Conservation (phyloP, 2,329 filamentous ascomycete species). For the Biscogniauxia marginata region DNA sequence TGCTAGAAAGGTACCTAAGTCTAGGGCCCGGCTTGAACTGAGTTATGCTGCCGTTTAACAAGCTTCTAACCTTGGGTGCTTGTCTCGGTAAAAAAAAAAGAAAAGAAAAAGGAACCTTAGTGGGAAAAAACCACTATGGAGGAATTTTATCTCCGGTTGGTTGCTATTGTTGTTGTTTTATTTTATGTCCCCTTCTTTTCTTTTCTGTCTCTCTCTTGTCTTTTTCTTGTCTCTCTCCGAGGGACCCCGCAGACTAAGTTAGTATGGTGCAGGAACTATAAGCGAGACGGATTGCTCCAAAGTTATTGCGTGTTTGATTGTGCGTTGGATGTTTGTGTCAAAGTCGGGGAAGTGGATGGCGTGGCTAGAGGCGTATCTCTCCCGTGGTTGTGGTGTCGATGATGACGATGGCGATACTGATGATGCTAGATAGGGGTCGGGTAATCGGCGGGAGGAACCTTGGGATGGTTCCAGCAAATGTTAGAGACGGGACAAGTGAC, state of each 20-base stretch:
- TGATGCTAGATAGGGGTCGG: constrained; percentile 2
- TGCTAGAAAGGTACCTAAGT: constrained; percentile 8
- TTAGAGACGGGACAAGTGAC: constrained; percentile 30
- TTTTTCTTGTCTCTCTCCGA: not conserved
- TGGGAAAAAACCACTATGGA: not conserved
- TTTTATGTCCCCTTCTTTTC: not conserved
- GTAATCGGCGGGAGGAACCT: constrained; percentile 30
- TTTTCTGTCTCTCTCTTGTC: not conserved
- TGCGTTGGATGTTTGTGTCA: not conserved
- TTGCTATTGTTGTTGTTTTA: not conserved
- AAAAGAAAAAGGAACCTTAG: not conserved
- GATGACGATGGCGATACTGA: constrained; percentile 1
- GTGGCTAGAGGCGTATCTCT: too few relatives aligned
- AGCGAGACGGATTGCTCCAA: not conserved
- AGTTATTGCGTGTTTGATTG: not conserved
- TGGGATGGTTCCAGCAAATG: constrained; percentile 34
- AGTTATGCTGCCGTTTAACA: not conserved
- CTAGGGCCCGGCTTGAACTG: constrained; percentile 10
- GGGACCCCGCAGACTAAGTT: not conserved
- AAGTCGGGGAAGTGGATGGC: not conserved
- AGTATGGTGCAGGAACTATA: not conserved
- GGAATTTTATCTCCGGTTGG: not conserved
- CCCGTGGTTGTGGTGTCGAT: not conserved
- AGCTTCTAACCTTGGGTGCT: not conserved
- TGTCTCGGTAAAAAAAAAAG: constrained; percentile 10